These are phyloP conservation scores for Hamamelis virginiana DNA, from an alignment of 164 flowering plant species.

Conservation along the genomic window DNA sequence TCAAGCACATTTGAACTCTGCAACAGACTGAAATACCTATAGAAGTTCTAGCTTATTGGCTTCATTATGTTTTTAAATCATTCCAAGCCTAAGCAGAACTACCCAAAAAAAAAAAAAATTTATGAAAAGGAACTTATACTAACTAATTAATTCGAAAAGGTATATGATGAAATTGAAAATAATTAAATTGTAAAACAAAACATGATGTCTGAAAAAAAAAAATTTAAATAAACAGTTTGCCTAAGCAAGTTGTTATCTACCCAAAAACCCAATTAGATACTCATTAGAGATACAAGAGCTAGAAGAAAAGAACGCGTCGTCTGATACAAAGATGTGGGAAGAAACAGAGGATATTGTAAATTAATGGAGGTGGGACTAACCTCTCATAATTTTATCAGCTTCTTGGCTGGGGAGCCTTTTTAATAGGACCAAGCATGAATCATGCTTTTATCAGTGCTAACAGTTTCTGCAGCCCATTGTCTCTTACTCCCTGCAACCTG, in stretches of 20 bases:
- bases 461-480: constrained; percentile 18
- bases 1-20: too few relatives aligned
- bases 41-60: too few relatives aligned
- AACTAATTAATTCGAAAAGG: background rate
- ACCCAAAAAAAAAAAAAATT: background rate
- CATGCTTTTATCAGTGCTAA: constrained; percentile 2
- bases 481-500: constrained; percentile 21
- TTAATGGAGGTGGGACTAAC: constrained; percentile 11
- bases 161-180: background rate
- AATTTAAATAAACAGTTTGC: background rate
- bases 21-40: background rate
- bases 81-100: background rate
- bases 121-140: background rate
- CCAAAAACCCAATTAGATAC: constrained; percentile 7
- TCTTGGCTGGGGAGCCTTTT: constrained; percentile 29
- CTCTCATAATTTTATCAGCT: background rate
- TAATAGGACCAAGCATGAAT: constrained; percentile 19
- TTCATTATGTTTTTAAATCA: background rate
- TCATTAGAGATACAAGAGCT: background rate
- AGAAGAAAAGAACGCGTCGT: too few relatives aligned
- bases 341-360: constrained; percentile 26
- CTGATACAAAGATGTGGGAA: constrained; percentile 23
- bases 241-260: background rate
- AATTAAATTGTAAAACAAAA: background rate
- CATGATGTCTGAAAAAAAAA: background rate